phyloP scores from a whole-genome alignment of 2,329 filamentous ascomycete species.

The Penicillium hesseltinei region DNA sequence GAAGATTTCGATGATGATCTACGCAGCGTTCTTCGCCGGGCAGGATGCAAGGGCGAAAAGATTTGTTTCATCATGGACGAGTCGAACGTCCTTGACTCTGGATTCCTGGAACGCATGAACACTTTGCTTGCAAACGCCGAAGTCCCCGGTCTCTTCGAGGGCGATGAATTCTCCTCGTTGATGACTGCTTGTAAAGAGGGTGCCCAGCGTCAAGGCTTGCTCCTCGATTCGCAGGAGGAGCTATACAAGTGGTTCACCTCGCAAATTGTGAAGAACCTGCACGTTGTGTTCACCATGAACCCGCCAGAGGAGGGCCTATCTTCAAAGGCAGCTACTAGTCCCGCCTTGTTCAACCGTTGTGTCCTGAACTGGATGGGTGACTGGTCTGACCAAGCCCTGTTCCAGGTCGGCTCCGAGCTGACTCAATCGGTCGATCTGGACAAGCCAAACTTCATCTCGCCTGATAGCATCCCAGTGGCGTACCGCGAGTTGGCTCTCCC shows the following conservation, averaged over 20 bases:
- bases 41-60: slow-evolving; percentile 97
- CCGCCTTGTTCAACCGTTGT: slow-evolving; percentile 97
- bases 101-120: slow-evolving; percentile 99
- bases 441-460: slow-evolving; percentile 76
- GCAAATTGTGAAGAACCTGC: slow-evolving; percentile 97
- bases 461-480: slow-evolving; percentile 88
- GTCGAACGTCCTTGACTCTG: slow-evolving; percentile 95
- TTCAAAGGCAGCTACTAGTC: slow-evolving; percentile 95
- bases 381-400: slow-evolving; percentile 98
- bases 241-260: slow-evolving; percentile 99
- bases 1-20: slow-evolving; percentile 99
- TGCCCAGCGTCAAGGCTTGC: slow-evolving; percentile 88
- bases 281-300: slow-evolving; percentile 99
- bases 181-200: slow-evolving; percentile 99
- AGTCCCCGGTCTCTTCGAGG: slow-evolving; percentile 96
- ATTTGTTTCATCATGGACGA: slow-evolving; percentile 99
- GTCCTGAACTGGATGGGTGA: slow-evolving; percentile 99
- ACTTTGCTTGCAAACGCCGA: slow-evolving; percentile 98
- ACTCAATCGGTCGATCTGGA: slow-evolving; percentile 97
- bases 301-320: slow-evolving; percentile 92
- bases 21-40: slow-evolving; percentile 85
- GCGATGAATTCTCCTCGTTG: slow-evolving; percentile 95
- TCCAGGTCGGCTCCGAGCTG: slow-evolving; percentile 93
- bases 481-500: slow-evolving; percentile 83
- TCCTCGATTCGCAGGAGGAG: slow-evolving; percentile 96